Conservation (phyloP, 345 rosid genomes). For the Noccaea bulbosa region DNA sequence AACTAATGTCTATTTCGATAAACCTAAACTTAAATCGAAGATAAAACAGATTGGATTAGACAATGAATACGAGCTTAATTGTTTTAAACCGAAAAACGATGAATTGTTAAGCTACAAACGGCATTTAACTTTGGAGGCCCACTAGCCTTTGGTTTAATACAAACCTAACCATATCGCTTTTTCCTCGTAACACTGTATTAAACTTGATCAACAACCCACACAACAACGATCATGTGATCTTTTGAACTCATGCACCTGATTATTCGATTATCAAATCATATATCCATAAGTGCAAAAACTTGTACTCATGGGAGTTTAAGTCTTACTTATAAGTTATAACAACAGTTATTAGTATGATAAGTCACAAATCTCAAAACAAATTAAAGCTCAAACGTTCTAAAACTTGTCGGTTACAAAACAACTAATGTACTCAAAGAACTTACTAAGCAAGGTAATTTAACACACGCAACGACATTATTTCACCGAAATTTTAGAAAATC, state of each 20-base stretch:
- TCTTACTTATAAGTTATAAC: conserved; percentile 11
- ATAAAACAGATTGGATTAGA: background rate
- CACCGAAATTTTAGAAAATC: conserved; percentile 4
- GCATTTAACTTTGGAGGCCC: conserved; percentile 35
- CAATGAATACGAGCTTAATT: background rate
- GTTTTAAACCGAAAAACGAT: too few species aligned
- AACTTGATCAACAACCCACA: conserved; percentile 36
- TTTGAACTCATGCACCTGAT: conserved; percentile 23
- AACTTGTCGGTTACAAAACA: conserved; percentile 25
- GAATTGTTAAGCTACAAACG: background rate
- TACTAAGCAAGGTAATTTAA: conserved; percentile 10
- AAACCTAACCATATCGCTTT: conserved; percentile 38
- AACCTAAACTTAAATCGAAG: background rate
- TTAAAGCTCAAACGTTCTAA: conserved; percentile 32
- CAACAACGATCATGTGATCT: conserved; percentile 42
- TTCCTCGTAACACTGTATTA: conserved; percentile 16
- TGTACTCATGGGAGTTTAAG: conserved; percentile 2
- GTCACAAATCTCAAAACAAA: conserved; percentile 2
- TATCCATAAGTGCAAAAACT: conserved; percentile 16
- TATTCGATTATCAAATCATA: conserved; percentile 21
- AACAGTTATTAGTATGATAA: background rate
- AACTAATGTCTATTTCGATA: conserved; percentile 19
- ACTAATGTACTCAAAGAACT: conserved; percentile 26
- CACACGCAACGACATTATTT: conserved; percentile 9
- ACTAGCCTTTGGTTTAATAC: conserved; percentile 21